These are phyloP conservation scores for Tritrichomonas foetus DNA, from an alignment of 208 protist genomes.

Conservation along the genomic window DNA sequence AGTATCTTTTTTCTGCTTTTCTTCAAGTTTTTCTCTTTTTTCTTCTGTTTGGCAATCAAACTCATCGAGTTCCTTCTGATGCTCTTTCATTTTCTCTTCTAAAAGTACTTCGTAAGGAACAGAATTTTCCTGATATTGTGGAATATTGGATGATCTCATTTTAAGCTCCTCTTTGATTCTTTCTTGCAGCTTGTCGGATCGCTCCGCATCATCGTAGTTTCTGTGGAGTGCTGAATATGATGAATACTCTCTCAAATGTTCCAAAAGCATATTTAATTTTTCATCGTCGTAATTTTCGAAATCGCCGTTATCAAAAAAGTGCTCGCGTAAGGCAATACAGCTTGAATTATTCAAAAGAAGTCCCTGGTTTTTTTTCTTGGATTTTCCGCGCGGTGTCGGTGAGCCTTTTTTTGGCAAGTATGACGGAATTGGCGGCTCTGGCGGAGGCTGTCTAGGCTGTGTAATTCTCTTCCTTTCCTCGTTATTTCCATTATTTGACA, in stretches of 20 bases:
- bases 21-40: neutral
- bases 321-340: neutral
- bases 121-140: neutral
- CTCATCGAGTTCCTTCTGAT: neutral
- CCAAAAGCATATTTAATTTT: neutral
- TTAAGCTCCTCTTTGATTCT: neutral
- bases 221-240: neutral
- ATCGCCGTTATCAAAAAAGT: neutral
- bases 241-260: neutral
- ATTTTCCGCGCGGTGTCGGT: neutral
- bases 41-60: neutral
- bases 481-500: too few species aligned
- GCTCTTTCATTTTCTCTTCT: neutral
- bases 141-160: neutral
- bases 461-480: neutral
- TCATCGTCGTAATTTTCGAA: neutral
- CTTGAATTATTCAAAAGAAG: neutral
- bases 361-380: neutral
- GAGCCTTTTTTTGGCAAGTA: neutral
- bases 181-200: neutral
- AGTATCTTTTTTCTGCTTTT: neutral
- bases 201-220: neutral
- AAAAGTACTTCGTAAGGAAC: neutral
- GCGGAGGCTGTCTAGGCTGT: neutral
- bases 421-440: slow-evolving; percentile 13